A percentile compares a stretch with the other conserved stretches of the same genome.
Conservation (phyloP, 129 eudicot species). For the Helianthus tuberosus region DNA sequence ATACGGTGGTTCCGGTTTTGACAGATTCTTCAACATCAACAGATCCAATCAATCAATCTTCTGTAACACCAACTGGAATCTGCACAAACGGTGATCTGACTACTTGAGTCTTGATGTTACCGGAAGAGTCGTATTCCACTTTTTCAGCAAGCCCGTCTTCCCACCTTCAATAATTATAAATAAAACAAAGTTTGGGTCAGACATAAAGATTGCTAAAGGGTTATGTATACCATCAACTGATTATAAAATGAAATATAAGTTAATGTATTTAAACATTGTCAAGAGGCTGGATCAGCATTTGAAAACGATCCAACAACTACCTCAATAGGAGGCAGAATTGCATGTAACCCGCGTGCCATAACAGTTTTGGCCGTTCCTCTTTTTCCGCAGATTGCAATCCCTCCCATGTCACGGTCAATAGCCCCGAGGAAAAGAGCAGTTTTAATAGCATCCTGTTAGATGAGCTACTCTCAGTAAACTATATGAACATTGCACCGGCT, state of each 20-base stretch:
- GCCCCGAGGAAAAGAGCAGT: conserved; percentile 98
- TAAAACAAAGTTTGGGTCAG: not conserved
- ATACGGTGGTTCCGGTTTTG: conserved; percentile 87
- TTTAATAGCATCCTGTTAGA: conserved; percentile 88
- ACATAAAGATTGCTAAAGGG: conserved; percentile 4
- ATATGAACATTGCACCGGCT: not conserved
- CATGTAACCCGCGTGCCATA: conserved; percentile 98
- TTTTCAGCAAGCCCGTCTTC: conserved; percentile 86
- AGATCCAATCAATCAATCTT: conserved; percentile 93
- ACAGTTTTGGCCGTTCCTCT: conserved; percentile 98
- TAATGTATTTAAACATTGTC: not conserved
- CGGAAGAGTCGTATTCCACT: conserved; percentile 73
- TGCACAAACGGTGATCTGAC: conserved; percentile 92
- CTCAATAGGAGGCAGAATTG: conserved; percentile 96
- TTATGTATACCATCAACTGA: not conserved
- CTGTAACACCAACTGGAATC: conserved; percentile 99
- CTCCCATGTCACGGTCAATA: conserved; percentile 92
- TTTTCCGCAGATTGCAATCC: conserved; percentile 91
- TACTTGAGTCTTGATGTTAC: conserved; percentile 77
- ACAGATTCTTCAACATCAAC: conserved; percentile 99
- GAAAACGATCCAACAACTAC: conserved; percentile 84
- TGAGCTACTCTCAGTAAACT: conserved; percentile 21
- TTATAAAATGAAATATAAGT: not conserved
- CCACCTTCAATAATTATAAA: conserved; percentile 58
- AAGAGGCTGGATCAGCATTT: conserved; percentile 87